Evolutionary conservation across 2,329 filamentous ascomycete genomes (phyloP), one percentile per base, ranked within the genome.

Genomic region (Pseudocercospora fijiensis): DNA sequence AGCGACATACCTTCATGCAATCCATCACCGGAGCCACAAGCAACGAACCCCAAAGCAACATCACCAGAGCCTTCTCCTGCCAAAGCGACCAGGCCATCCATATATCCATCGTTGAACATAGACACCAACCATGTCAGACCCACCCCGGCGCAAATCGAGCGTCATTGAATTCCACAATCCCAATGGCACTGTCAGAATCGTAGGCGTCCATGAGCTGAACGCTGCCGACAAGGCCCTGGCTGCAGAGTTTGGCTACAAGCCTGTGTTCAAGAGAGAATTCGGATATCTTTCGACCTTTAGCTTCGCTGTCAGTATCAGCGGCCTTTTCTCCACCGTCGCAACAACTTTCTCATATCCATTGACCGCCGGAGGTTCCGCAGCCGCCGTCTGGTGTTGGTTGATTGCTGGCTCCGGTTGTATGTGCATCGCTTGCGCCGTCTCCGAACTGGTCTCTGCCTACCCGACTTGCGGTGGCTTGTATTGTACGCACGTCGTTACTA

Each of bases 211-310:
- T 8, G 67, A 72, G 4, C 33, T 73, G 56, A 68, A 65, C 57
- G 71, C 70, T 7, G 71, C 69, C 45, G 71, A 73, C 60, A 58
- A 63, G n/a, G 69, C 68, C 2, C 65, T 74, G 28, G 71, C 70
- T 6, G 71, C 67, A 7, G 65, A 72, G 60, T 73, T 74, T 43
- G 72, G 72, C 33, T 74, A 74, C 70, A 73, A 73, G 65, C 72
- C 71, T 2, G 84, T 86, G 60, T 85, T 86, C 76, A 84, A 84
- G 74, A 81, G 85, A 67, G 83, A 86, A 69, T 87, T 87, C 67
- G 80, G 80, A 61, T 85, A 84, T 61, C 76, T 84, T 13, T 85
- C 84, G 66, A 84, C 83, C 66, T 85, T 87, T 74, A 86, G 84
- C 59, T 87, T 86, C 70, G 85, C 85, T 57, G 82, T 86, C 70